Evolutionary conservation across 352 stramenopile genomes (phyloP).

Genomic region (Pythium dissotocum): DNA sequence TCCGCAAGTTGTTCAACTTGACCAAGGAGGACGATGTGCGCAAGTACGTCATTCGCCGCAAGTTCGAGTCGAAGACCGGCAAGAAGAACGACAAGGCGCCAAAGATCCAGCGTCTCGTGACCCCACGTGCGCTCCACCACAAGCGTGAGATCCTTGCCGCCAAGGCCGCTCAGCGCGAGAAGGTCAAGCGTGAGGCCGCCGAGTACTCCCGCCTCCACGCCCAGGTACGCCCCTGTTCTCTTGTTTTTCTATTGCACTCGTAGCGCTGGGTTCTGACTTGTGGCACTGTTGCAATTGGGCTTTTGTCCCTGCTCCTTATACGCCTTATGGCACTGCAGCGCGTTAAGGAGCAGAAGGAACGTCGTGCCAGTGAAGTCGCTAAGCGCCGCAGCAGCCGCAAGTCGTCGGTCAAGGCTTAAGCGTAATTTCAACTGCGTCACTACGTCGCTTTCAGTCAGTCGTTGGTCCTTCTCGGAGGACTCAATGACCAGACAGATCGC

Average conservation of each 20-base stretch:
- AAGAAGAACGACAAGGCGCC: slow-evolving; percentile 98
- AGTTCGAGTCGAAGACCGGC: slow-evolving; percentile 99
- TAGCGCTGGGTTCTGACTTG: slow-evolving; percentile 39
- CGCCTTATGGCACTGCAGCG: slow-evolving; percentile 95
- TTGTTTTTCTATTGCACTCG: slow-evolving; percentile 6
- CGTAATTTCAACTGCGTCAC: slow-evolving; percentile 37
- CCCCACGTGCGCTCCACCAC: slow-evolving; percentile 96
- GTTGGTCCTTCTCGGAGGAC: not conserved
- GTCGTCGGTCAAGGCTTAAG: slow-evolving; percentile 92
- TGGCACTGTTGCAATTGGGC: slow-evolving; percentile 37
- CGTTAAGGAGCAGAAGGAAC: slow-evolving; percentile 98
- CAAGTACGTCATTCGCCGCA: slow-evolving; percentile 99
- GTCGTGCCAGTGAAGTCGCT: slow-evolving; percentile 96
- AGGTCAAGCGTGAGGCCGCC: slow-evolving; percentile 93
- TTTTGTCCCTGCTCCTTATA: slow-evolving; percentile 86
- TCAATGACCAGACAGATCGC: not conserved
- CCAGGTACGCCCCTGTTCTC: slow-evolving; percentile 57
- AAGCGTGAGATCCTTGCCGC: slow-evolving; percentile 90
- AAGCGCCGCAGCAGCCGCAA: slow-evolving; percentile 98
- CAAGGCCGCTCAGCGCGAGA: slow-evolving; percentile 87
- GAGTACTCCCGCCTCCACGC: slow-evolving; percentile 98
- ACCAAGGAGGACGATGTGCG: slow-evolving; percentile 99
- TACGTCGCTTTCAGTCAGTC: slow-evolving; percentile 21
- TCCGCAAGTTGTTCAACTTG: slow-evolving; percentile 99
- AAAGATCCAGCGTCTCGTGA: slow-evolving; percentile 99